Base-by-base conservation (phyloP, 2,329 filamentous ascomycete genomes). In the Fusarium sp. region DNA sequence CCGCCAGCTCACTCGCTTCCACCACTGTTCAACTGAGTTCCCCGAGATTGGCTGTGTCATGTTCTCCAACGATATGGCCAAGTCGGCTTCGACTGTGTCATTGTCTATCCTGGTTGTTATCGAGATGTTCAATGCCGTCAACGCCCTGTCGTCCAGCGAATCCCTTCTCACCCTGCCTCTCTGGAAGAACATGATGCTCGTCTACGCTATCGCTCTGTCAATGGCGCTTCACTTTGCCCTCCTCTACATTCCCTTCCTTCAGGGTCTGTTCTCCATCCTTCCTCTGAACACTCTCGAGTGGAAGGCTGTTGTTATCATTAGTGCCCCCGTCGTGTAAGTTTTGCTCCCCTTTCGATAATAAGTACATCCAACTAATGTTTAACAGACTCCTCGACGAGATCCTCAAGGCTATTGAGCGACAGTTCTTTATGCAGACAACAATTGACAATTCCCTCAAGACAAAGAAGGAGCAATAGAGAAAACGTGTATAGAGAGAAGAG, bases 71-170 rank as follows among this genome's bases (percentile, higher is more conserved):
- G 87, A 94, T 71, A 91, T 92, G 86, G 90, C 94, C 73, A 94
- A 95, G 82, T 89, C 94, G 8, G 96, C 94, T 4, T 97, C 94
- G 22, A 99, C 96, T 2, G 90, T 99, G 29, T 98, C 94, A 9
- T 87, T 99, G 66, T 97, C 93, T 5, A 92, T 92, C 76, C 87
- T 99, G 20, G 96, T 99, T 47, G 94, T 98, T 65, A 98, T 99
- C 77, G 96, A 99, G 84, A 99, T 99, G 96, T 88, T 99, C 79
- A 99, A 99, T 82, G 96, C 96, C 75, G 95, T 98, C 92, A 99
- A 99, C 79, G 96, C 95, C 1, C 87, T 99, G 32, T 98, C 94
- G 3, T 97, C 94, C 1, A 97, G 93, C 80, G 96, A 99, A 82
- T 97, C 93, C 18, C 89, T 99, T 15, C 82, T 99, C 59, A 98